Base-by-base conservation (phyloP, 1,284 basidiomycete genomes). In the Austroboletus rostrupii region DNA sequence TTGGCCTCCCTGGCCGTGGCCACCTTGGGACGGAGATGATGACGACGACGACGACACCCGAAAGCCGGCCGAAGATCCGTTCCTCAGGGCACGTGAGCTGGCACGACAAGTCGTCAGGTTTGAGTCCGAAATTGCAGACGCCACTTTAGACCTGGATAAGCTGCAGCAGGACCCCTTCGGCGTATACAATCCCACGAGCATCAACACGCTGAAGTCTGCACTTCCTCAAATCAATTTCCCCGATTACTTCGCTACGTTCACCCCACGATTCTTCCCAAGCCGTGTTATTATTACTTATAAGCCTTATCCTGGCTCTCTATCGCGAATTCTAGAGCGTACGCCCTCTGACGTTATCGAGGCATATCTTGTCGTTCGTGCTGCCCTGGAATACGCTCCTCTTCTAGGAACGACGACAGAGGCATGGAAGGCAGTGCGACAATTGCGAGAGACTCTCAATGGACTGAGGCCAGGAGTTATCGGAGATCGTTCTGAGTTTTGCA, bases 1-100 rank as follows among this genome's bases (percentile, higher is more conserved):
- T 26, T 90, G 85, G 85, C 87, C 88, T 43, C 86, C 87, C 45
- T 90, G 87, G 86, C 91, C 91, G 3, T 93, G 90, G 90, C 91
- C 91, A 60, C 84, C 85, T 19, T 84, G 85, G 77, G 85, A 81
- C 52, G 76, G 70, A 45, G 83, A 85, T 49, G 81, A 77, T 29
- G 79, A 79, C 48, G 72, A 72, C 32, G 72, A 76, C 53, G 74
- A 72, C 21, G 72, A 75, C 12, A 71, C 73, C 61, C 71, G 72
- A 58, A 66, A 40, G 69, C 72, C n/a, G 53, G 50, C 58, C 11
- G 51, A 58, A 1, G 68, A 69, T 52, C 65, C 65, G 2, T 68
- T 67, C 45, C 49, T 79, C 52, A 75, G 76, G 50, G 81, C 83
- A 16, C 76, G 75, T 31, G 77, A 79, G 49, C 73, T 95, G 5